These are phyloP conservation scores for Sugiyamaella marilandica DNA, from an alignment of 805 yeast species.

Conservation along the genomic window DNA sequence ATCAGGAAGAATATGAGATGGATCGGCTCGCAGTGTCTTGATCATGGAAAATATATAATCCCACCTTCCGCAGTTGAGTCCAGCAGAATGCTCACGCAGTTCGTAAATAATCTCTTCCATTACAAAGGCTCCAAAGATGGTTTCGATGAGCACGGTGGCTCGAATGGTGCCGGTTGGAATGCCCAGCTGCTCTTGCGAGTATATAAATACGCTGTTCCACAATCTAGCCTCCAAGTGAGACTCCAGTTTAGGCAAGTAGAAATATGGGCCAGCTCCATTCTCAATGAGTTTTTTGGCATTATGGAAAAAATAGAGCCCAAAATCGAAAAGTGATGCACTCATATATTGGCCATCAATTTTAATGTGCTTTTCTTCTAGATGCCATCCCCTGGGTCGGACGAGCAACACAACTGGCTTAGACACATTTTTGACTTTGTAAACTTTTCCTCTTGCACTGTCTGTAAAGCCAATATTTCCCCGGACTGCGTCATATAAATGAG, in stretches of 20 bases:
- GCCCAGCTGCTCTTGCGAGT: conserved; percentile 54
- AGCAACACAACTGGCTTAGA: conserved; percentile 38
- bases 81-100: conserved; percentile 62
- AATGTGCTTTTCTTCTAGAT: conserved; percentile 59
- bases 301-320: conserved; percentile 63
- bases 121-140: conserved; percentile 66
- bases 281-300: conserved; percentile 52
- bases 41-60: conserved; percentile 67
- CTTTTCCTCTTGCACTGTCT: conserved; percentile 33
- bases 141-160: conserved; percentile 65
- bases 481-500: conserved; percentile 61
- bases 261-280: conserved; percentile 65
- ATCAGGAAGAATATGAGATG: conserved; percentile 60
- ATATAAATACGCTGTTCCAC: conserved; percentile 65
- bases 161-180: conserved; percentile 62
- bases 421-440: conserved; percentile 47
- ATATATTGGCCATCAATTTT: conserved; percentile 60
- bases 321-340: conserved; percentile 60
- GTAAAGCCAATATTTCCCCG: conserved; percentile 45
- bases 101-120: conserved; percentile 73
- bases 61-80: conserved; percentile 73
- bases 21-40: conserved; percentile 56
- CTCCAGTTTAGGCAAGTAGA: conserved; percentile 69
- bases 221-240: conserved; percentile 67
- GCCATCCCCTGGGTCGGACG: conserved; percentile 64